Conservation (phyloP, 1,139 yeast species). For the Nakaseomyces sp. region DNA sequence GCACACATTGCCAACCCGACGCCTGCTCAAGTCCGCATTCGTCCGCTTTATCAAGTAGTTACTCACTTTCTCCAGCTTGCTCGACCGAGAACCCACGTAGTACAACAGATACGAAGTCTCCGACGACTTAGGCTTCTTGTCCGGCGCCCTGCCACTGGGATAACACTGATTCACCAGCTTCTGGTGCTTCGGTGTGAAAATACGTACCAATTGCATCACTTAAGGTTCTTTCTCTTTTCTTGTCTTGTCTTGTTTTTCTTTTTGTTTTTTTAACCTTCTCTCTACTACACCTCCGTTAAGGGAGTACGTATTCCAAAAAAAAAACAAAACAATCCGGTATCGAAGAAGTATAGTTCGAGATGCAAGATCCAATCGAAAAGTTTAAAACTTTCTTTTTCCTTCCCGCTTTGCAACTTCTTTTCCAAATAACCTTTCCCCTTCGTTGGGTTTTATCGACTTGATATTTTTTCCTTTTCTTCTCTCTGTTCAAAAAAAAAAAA, state of each 20-base stretch:
- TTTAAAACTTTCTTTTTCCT: no score
- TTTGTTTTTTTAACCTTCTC: background rate
- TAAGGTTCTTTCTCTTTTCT: background rate
- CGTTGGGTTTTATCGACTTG: no score
- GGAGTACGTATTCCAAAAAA: no score
- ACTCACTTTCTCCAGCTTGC: conserved; percentile 81
- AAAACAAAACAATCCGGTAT: no score
- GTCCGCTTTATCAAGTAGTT: conserved; percentile 58
- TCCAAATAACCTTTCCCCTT: no score
- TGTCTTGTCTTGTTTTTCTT: background rate
- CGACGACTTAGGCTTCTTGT: conserved; percentile 84
- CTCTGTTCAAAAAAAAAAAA: no score
- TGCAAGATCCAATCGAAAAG: no score
- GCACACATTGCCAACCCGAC: conserved; percentile 66
- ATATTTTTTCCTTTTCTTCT: no score
- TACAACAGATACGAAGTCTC: conserved; percentile 81
- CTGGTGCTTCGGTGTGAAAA: conserved; percentile 76
- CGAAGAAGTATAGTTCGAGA: no score
- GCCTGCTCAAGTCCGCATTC: conserved; percentile 50
- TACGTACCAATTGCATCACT: conserved; percentile 13
- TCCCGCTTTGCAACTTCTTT: no score
- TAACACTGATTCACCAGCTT: conserved; percentile 84
- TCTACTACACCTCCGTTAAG: background rate
- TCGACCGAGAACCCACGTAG: conserved; percentile 86
- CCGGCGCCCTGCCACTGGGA: conserved; percentile 78